Percentiles rank a stretch among this genome's conserved stretches.
These are phyloP conservation scores for Cenchrus fungigraminus DNA, from an alignment of 176 grass and related monocot species.

Conservation along the genomic window DNA sequence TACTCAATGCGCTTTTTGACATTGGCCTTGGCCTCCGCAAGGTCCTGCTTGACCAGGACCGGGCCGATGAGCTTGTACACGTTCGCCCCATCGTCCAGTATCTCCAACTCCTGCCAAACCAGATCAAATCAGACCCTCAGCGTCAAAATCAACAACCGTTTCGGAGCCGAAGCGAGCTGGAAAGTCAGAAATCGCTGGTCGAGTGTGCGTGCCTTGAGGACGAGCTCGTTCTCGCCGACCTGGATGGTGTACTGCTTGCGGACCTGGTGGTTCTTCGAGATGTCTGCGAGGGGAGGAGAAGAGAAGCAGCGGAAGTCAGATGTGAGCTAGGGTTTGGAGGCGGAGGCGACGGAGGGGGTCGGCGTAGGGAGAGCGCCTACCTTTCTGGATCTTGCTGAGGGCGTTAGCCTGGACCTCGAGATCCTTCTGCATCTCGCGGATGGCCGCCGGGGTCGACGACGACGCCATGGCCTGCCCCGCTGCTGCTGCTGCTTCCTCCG, in stretches of 20 bases:
- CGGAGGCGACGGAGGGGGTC: background rate
- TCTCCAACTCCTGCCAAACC: slow-evolving; percentile 73
- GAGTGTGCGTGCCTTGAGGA: slow-evolving; percentile 68
- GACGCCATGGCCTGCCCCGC: slow-evolving; percentile 41
- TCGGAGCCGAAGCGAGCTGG: background rate
- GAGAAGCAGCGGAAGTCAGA: slow-evolving; percentile 25
- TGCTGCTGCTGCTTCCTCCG: background rate
- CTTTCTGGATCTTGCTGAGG: slow-evolving; percentile 98
- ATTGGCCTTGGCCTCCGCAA: slow-evolving; percentile 92
- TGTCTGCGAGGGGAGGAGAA: slow-evolving; percentile 48
- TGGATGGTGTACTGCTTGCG: slow-evolving; percentile 99
- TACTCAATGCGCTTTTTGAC: slow-evolving; percentile 98
- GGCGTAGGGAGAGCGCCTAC: slow-evolving; percentile 15
- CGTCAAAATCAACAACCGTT: background rate
- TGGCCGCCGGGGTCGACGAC: slow-evolving; percentile 58
- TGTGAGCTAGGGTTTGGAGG: slow-evolving; percentile 43
- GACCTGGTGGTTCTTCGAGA: slow-evolving; percentile 96
- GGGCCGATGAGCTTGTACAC: slow-evolving; percentile 97
- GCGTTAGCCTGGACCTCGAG: slow-evolving; percentile 81
- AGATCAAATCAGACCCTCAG: slow-evolving; percentile 6
- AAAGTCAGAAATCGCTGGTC: background rate
- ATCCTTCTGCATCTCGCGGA: slow-evolving; percentile 85
- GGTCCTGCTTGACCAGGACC: slow-evolving; percentile 95
- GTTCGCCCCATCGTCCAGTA: slow-evolving; percentile 75
- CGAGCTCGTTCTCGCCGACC: slow-evolving; percentile 97